Percentiles rank a stretch among this genome's conserved stretches.
Evolutionary conservation across 73 alveolate species (phyloP).

Genomic region (Blepharisma stoltei): DNA sequence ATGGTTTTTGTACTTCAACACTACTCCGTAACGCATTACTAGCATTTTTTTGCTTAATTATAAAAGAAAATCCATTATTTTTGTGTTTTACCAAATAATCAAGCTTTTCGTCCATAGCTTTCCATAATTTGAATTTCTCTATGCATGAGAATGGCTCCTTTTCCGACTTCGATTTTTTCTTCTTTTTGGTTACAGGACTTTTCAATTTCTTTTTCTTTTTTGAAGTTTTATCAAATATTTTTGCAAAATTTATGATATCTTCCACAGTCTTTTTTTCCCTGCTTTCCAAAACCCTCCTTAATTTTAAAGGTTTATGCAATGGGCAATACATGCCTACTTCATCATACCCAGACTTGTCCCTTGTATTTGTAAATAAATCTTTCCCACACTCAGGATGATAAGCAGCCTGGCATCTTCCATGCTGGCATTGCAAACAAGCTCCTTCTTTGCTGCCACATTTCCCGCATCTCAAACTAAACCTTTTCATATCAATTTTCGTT

Average conservation of each 20-base stretch:
- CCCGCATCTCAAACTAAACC: background rate
- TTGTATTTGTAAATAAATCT: slow-evolving; percentile 5
- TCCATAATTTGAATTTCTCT: background rate
- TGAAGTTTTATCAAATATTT: background rate
- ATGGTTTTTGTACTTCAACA: background rate
- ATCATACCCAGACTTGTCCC: background rate
- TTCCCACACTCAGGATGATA: slow-evolving; percentile 18
- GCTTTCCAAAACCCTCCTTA: background rate
- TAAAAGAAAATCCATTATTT: background rate
- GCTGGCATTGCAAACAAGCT: background rate
- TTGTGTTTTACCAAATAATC: background rate
- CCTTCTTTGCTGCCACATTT: background rate
- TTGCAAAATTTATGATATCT: background rate
- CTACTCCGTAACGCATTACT: background rate
- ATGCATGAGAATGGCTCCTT: background rate
- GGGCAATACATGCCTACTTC: slow-evolving; percentile 4
- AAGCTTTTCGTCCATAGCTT: background rate
- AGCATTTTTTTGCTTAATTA: background rate
- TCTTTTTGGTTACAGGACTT: background rate
- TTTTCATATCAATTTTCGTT: background rate
- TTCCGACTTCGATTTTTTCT: background rate
- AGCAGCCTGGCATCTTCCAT: slow-evolving; percentile 14
- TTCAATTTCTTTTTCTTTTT: background rate
- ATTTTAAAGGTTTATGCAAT: slow-evolving; percentile 3
- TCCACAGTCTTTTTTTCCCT: background rate